Evolutionary conservation across 2,329 filamentous ascomycete genomes (phyloP), one percentile per base, ranked within the genome.

Genomic region (Colletotrichum coccodes): DNA sequence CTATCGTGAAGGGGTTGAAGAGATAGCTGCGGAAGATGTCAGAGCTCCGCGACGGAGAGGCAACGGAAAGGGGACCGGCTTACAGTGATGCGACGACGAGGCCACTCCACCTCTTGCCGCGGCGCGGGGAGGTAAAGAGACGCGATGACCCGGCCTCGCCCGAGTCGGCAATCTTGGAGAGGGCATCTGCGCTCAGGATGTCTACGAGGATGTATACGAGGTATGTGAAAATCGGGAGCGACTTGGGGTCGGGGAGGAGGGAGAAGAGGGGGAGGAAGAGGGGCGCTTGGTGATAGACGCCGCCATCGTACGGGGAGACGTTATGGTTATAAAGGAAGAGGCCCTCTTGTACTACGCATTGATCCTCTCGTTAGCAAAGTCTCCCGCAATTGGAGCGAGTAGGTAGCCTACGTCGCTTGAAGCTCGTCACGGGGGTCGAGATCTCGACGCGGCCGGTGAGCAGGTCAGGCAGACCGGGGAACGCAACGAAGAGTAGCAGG

Each of bases 281-380:
- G 54, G 96, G 96, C 47, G 95, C 94, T 86, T 97, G 87, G 81
- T 90, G 87, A 79, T 88, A 91, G 77, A 91, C 94, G 75, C 96
- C 96, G 72, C 96, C 96, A 79, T 99, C 94, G 83, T 98, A 99
- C 1, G 96, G 96, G 69, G 94, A 98, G 65, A 98, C 93, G 83
- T 97, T 97, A 80, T 97, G 94, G 72, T 93, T 95, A 80, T 98
- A 98, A 26, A 99, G 89, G 76, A 97, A 99, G 66, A 99, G 84
- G 23, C 96, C 96, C 82, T 99, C 96, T 86, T 98, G 95, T 63
- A 98, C 94, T 97, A 74, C 32, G 42, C 1, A 12, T 32, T 6
- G 4, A 21, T 21, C 5, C 1, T 16, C 28, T 14, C 7, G 32
- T 71, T 46, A 64, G 61, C 63, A 32, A 23, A 65, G 67, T 65